Base-by-base conservation (phyloP, 2,329 filamentous ascomycete species). In the Rhynchosporium graminicola region DNA sequence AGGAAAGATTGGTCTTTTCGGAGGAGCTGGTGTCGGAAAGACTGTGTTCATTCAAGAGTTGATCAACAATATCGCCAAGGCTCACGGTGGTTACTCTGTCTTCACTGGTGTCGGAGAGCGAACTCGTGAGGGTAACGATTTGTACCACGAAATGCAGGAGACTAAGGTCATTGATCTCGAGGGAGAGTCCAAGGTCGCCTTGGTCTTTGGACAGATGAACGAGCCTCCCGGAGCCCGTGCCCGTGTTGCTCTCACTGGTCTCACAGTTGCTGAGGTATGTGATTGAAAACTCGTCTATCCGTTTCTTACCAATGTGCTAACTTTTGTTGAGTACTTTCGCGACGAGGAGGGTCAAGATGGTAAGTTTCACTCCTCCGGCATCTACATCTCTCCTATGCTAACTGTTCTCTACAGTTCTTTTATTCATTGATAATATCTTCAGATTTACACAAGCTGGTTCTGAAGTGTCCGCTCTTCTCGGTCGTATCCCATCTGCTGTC, bases 121-220 rank as follows among this genome's bases (percentile, higher is more conserved):
- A 86, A 99, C 95, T 79, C 95, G 95, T 92, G 95, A 99, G 89
- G 95, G 95, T 87, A 99, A 99, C 88, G 95, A 99, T 89, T 82
- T 99, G 86, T 99, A 99, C 90, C 94, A 99, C 84, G 95, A 99
- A 88, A 99, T 99, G 95, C 95, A 98, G 86, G 94, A 99, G 85
- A 99, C 95, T 73, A 92, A 91, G 77, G 95, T 99, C 87, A 99
- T 99, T 82, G 88, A 99, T 82, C 92, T 99, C 72, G 95, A 99
- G 71, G 95, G 95, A 81, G 94, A 97, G 76, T 98, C 95, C 80
- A 99, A 99, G 90, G 95, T 98, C 84, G 92, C 95, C 70, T 85
- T 99, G 73, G 95, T 99, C 73, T 99, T 99, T 84, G 95, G 95
- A 87, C 95, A 99, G 87, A 99, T 99, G 95, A 99, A 99, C 88